phyloP scores from a whole-genome alignment of 1,284 basidiomycete species.

The Schizophyllum amplum region DNA sequence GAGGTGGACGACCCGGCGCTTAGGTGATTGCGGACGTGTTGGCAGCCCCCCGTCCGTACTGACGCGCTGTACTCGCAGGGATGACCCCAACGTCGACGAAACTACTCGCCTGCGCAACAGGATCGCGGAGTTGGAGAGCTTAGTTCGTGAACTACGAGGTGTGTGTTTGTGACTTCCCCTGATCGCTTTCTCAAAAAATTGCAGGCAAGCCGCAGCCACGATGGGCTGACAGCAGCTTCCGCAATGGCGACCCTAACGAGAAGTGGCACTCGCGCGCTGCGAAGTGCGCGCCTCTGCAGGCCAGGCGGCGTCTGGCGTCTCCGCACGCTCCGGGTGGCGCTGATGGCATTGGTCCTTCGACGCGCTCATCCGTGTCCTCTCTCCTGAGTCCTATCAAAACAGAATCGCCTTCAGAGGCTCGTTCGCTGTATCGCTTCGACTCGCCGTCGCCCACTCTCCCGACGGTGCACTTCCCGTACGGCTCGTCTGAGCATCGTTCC shows the following conservation, averaged over 20 bases:
- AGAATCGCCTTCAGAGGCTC: constrained; percentile 39
- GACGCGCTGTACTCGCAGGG: constrained; percentile 35
- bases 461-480: not conserved
- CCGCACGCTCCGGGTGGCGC: constrained; percentile 23
- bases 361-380: constrained; percentile 27
- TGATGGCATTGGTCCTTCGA: constrained; percentile 7
- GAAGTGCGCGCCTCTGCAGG: constrained; percentile 39
- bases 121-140: constrained; percentile 84
- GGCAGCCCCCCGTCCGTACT: constrained; percentile 4
- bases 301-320: constrained; percentile 31
- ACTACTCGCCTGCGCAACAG: constrained; percentile 73
- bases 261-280: constrained; percentile 78
- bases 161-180: constrained; percentile 16
- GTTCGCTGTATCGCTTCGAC: constrained; percentile 52
- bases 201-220: constrained; percentile 75
- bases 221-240: constrained; percentile 71
- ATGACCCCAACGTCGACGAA: constrained; percentile 79
- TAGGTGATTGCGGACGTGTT: constrained; percentile 35
- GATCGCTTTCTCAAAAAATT: constrained; percentile 4
- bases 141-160: constrained; percentile 78
- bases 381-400: constrained; percentile 53
- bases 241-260: constrained; percentile 70
- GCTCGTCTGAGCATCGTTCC: not conserved
- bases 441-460: constrained; percentile 38
- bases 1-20: constrained; percentile 84